Base-by-base conservation (phyloP, 768 basidiomycete species). In the Austroboletus eburneus region DNA sequence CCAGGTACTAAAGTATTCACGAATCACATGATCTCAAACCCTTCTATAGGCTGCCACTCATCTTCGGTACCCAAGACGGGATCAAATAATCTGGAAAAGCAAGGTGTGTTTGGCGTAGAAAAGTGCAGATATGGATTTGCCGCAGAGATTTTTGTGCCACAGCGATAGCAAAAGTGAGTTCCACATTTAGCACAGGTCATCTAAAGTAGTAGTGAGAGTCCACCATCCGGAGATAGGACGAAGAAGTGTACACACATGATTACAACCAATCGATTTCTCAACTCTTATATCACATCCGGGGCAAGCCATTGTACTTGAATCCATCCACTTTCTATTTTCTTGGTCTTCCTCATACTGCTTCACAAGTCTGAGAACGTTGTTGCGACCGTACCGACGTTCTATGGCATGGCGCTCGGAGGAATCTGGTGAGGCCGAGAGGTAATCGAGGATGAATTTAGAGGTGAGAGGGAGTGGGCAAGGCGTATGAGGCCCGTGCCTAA, bases 161-260 rank as follows among this genome's bases (percentile, higher is more conserved):
- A 91, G 5, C 82, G 77, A 57, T 87, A 91, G 70, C 90, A 92
- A 57, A 90, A 92, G 59, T 92, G 90, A 41, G 78, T 72, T 24
- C 66, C 58, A 65, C 90, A 92, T 54, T 80, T 83, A n/a, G 71
- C 66, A 57, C 85, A 91, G 7, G 78, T 85, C 87, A 89, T 89
- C 87, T 88, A 49, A 43, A 49, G 39, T 27, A 57, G 54, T 20
- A 20, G 27, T 47, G 24, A 16, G 18, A 20, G 35, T 12, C 12
- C 27, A 27, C 27, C 27, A 33, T n/a, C n/a, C n/a, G n/a, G 36
- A 13, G 25, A 36, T 17, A 41, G 3, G 23, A 39, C 17, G 9
- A 10, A 39, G 27, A 34, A 27, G 16, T 8, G 39, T 36, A 70
- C 83, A 51, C 69, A 91, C 91, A 68, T 95, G 92, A 65, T 94